Evolutionary conservation across 2,329 filamentous ascomycete genomes (phyloP), one percentile per base, ranked within the genome.

Genomic region (Diaporthe aspalathi): DNA sequence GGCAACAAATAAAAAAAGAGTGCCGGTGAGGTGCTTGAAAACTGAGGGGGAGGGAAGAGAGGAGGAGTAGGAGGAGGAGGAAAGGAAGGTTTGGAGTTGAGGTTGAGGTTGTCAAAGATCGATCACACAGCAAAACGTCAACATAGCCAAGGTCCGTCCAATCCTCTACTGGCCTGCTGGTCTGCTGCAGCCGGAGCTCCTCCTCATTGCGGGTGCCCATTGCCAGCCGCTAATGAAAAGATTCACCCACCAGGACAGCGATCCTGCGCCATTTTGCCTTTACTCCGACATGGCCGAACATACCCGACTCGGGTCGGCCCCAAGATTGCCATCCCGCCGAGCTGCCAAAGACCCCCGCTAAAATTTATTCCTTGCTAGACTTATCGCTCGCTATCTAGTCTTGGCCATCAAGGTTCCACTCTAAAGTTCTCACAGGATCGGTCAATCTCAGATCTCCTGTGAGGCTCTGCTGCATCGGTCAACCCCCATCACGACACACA

Each of bases 181-280:
- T 11, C 56, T 62, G 12, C n/a, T n/a, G n/a, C 9, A 45, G 45
- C 60, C 29, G 60, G 22, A 65, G 60, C 60, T 65, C 60, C 45
- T 65, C 60, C 35, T 38, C 35, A n/a, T 38, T 50, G 60, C 60
- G 29, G 60, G 60, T 65, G 60, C 54, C 32, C 35, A 45, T 38
- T 69, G 66, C 70, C 57, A 65, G 62, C 71, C 71, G 68, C 71
- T 67, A 56, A 70, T n/a, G n/a, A 72, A 72, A 72, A 72, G 67
- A 67, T 70, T 70, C 62, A 45, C 60, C 53, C 45, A 29, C 70
- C 49, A 52, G 70, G 70, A n/a, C n/a, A n/a, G n/a, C n/a, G n/a
- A 68, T 67, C n/a, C 43, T 72, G 71, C 71, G 71, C 68, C 66
- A 67, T 72, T 72, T 72, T 62, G 67, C 47, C 47, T 49, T 70